Base-by-base conservation (phyloP, 768 basidiomycete species). In the Boletus reticuloceps region DNA sequence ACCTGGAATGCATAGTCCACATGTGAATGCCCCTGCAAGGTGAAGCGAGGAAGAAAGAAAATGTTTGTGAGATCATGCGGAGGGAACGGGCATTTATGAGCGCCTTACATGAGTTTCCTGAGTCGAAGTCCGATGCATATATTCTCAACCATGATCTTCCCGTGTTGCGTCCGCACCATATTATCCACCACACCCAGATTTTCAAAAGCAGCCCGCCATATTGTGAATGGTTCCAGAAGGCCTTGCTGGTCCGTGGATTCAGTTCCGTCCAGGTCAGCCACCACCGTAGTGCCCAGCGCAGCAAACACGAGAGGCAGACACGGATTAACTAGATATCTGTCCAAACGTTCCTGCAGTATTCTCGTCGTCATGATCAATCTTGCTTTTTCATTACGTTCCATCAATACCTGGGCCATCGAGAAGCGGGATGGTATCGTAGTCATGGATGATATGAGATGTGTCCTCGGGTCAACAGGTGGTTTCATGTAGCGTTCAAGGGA, bases 401-500 rank as follows among this genome's bases (percentile, higher is more conserved):
- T 42, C 44, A 65, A 48, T 13, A 50, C 42, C 10, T 2, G 43
- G 7, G 50, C 13, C 61, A 66, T 58, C 34, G 64, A 65, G 27
- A 65, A 55, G 13, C 64, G 55, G 34, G 48, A 17, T 2, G 64
- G 61, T 5, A 65, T n/a, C n/a, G 55, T 1, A 10, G 47, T 44
- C 9, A 58, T 54, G 1, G 64, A 56, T 5, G 64, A 54, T 43
- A 65, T 49, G 27, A 65, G 32, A 27, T 66, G 61, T 5, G 55
- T 66, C 48, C 11, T 56, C 11, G 63, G 63, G 10, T 65, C 9
- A 19, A 64, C 47, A 9, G 54, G 63, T 12, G 54, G 56, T 29
- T 56, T 63, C 41, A 65, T 34, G 43, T 55, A 60, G 3, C 64
- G 61, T 29, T 65, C 64, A 22, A 65, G 58, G 20, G 58, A 49